Evolutionary conservation across 768 basidiomycete species (phyloP).

Genomic region (Tubosaeta brunneosetosa): DNA sequence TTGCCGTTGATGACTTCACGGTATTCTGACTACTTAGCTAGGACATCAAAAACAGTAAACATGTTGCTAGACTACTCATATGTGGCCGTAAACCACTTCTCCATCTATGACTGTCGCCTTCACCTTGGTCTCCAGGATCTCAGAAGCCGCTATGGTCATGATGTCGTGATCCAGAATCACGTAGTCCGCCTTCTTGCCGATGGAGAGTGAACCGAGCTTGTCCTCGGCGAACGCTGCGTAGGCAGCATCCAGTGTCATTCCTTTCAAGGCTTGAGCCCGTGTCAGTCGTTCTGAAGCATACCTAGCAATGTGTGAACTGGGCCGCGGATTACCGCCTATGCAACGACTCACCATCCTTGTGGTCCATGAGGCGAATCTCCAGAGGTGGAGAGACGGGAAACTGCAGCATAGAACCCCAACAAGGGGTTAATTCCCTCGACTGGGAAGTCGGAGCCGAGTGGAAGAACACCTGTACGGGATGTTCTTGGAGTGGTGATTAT

Average conservation of each 20-base stretch:
- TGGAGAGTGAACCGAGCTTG: constrained; percentile 62
- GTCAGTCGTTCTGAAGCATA: constrained; percentile 70
- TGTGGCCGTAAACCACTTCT: constrained; percentile 52
- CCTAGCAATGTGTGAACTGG: constrained; percentile 42
- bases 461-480: constrained; percentile 52
- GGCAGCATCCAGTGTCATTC: constrained; percentile 88
- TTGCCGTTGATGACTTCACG: constrained; percentile 30
- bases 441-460: constrained; percentile 92
- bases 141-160: constrained; percentile 54
- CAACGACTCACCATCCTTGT: constrained; percentile 65
- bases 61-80: constrained; percentile 13
- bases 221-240: constrained; percentile 80
- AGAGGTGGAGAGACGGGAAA: constrained; percentile 61
- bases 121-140: constrained; percentile 66
- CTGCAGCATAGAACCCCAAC: constrained; percentile 85
- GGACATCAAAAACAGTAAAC: neutral
- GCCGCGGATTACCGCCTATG: neutral
- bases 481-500: constrained; percentile 29
- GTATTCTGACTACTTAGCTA: constrained; percentile 24
- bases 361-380: constrained; percentile 80
- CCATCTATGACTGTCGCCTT: constrained; percentile 76
- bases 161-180: constrained; percentile 80
- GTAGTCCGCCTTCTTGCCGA: constrained; percentile 85
- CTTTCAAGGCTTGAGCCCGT: constrained; percentile 76
- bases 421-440: constrained; percentile 89